Base-by-base conservation (phyloP, 495 filamentous ascomycete species). In the Bacidia gigantensis region DNA sequence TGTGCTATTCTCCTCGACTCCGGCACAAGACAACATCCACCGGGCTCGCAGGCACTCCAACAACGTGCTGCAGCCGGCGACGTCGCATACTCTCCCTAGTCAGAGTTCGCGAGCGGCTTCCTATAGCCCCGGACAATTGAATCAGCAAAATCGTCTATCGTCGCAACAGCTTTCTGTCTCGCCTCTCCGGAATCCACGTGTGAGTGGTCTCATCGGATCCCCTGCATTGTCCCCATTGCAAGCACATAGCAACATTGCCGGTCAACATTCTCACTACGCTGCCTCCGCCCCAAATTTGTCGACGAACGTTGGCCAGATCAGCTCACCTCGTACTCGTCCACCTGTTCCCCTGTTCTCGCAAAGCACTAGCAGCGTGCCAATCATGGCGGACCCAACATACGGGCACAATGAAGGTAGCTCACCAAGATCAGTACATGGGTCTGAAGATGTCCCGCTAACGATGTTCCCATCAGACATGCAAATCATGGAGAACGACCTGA, bases 161-260 rank as follows among this genome's bases (percentile, higher is more conserved):
- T 53, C 60, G 55, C 57, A 57, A 39, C 58, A 58, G 49, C 46
- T 43, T 54, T 57, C 51, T 56, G 56, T 55, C 20, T 59, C 57
- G 56, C 48, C 56, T 46, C 49, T 53, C 12, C 59, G 59, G 54
- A 61, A 61, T 45, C 56, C 46, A 59, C 56, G 59, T 50, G 59
- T 61, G 25, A 61, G 56, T 44, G 51, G 53, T 35, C 42, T 61
- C 47, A 55, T 61, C 49, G 51, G 49, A 40, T 55, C 53, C 49
- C 25, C 21, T 52, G 49, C 55, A 42, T 56, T 56, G 46, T 51
- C 56, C 50, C 44, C 53, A 51, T 57, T 56, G 56, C 54, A 52
- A 42, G 58, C 50, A 44, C 51, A 55, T 29, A 51, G 32, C 42
- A 56, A 52, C 42, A 54, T 53, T 52, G 46, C 45, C 41, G 56